Percentiles rank a stretch among this genome's conserved stretches.
These are phyloP conservation scores for Solanum bukasovii DNA, from an alignment of 257 asterid genomes.

Conservation along the genomic window DNA sequence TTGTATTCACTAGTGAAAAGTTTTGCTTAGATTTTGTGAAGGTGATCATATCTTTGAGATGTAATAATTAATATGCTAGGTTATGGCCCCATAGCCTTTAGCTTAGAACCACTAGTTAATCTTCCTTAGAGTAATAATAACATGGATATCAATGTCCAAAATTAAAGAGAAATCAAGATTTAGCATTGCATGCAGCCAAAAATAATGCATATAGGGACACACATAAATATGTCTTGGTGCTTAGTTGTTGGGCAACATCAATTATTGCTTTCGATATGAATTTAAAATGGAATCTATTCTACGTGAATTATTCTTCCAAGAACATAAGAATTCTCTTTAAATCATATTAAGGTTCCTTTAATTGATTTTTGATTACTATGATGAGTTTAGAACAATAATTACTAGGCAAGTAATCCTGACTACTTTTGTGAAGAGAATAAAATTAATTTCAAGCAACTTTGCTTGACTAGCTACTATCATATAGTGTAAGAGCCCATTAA, in stretches of 20 bases:
- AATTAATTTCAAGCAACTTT: neutral
- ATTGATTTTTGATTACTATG: neutral
- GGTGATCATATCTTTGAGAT: neutral
- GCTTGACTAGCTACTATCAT: neutral
- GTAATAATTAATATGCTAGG: neutral
- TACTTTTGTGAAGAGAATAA: neutral
- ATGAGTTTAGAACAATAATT: neutral
- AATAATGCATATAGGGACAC: neutral
- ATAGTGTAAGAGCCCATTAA: neutral
- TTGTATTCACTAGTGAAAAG: neutral
- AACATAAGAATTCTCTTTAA: neutral
- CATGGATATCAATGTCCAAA: neutral
- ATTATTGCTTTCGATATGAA: neutral
- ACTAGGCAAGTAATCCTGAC: neutral
- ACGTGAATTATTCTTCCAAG: neutral
- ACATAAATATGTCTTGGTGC: neutral
- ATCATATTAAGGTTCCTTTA: neutral
- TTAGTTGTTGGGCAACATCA: neutral
- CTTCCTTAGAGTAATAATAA: neutral
- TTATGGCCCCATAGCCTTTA: neutral
- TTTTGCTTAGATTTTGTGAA: neutral
- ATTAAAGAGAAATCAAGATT: neutral
- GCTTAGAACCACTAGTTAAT: neutral
- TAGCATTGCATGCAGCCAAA: neutral
- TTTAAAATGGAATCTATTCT: neutral